phyloP scores from a whole-genome alignment of 305 asterid genomes.

The Fraxinus ornus region DNA sequence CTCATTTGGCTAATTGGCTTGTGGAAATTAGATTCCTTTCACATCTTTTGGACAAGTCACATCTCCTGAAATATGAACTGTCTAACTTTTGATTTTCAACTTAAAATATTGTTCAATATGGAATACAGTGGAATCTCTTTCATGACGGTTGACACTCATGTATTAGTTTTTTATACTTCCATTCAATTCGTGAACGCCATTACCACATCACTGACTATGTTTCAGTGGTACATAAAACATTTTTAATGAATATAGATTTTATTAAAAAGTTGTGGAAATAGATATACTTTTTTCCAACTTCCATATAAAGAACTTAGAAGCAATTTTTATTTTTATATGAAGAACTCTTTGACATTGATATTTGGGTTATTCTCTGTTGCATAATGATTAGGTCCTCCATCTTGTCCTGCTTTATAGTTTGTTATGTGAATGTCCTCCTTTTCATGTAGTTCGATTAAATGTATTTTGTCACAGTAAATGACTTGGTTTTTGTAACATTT shows the following conservation, averaged over 20 bases:
- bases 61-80: background rate
- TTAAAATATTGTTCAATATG: background rate
- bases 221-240: background rate
- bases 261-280: background rate
- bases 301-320: background rate
- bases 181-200: background rate
- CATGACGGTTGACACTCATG: background rate
- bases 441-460: background rate
- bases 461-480: background rate
- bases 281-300: constrained; percentile 3
- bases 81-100: background rate
- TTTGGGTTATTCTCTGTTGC: constrained; percentile 1
- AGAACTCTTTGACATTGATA: constrained; percentile 3
- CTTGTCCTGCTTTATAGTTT: background rate
- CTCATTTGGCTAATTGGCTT: background rate
- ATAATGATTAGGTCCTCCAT: background rate
- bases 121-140: background rate
- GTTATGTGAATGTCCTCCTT: background rate
- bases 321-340: background rate
- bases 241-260: background rate
- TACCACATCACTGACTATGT: background rate
- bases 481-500: background rate
- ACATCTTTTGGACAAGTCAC: background rate
- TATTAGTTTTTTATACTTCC: background rate
- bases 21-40: background rate